Evolutionary conservation across 176 grass and related monocot species (phyloP).

Genomic region (Metroxylon sagu): DNA sequence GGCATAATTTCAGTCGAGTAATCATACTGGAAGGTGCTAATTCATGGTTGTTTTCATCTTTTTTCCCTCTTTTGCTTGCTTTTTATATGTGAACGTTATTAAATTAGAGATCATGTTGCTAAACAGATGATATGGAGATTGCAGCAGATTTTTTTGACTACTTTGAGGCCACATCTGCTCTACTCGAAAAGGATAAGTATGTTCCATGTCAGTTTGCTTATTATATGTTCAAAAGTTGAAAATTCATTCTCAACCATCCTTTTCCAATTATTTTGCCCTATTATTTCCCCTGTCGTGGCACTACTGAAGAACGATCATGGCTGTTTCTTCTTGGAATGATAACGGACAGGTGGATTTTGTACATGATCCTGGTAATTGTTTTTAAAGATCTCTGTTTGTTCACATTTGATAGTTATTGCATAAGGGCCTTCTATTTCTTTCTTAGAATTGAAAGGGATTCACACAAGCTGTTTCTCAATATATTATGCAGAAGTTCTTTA

Average conservation of each 20-base stretch:
- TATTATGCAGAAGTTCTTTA: conserved; percentile 71
- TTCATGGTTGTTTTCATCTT: conserved; percentile 8
- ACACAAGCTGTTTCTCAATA: conserved; percentile 16
- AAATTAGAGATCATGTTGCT: conserved; percentile 11
- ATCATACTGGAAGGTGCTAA: conserved; percentile 92
- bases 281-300: conserved; percentile 9
- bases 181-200: conserved; percentile 93
- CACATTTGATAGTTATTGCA: too few relatives aligned
- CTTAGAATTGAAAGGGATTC: neutral
- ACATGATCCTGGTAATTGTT: conserved; percentile 70
- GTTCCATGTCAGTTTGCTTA: conserved; percentile 17
- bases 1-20: conserved; percentile 73
- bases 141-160: conserved; percentile 87
- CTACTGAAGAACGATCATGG: conserved; percentile 78
- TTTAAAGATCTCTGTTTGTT: neutral
- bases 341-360: conserved; percentile 95
- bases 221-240: conserved; percentile 9
- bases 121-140: conserved; percentile 99
- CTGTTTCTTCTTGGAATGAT: conserved; percentile 97
- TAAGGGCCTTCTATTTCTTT: too few relatives aligned
- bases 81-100: conserved; percentile 10
- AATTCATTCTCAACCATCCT: neutral
- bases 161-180: conserved; percentile 74
- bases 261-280: conserved; percentile 7
- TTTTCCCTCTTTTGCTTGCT: conserved; percentile 11